phyloP scores from a whole-genome alignment of 352 stramenopile genomes.

The Phytophthora sp. region DNA sequence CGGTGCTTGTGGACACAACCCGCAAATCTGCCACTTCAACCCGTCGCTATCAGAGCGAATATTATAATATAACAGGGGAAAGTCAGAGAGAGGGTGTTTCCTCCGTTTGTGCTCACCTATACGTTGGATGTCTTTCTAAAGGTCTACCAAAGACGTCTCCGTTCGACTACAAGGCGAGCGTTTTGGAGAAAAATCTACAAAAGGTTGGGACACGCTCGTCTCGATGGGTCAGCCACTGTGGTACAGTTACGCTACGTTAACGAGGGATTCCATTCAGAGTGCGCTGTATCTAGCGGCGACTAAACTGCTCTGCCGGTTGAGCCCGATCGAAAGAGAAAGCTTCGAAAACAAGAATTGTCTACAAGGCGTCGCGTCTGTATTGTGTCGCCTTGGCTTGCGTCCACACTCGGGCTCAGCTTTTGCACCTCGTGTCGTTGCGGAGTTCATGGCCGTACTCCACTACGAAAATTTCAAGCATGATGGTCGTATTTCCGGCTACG shows the following conservation, averaged over 20 bases:
- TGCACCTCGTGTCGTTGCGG: conserved; percentile 14
- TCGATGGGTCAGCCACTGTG: conserved; percentile 21
- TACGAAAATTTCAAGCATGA: conserved; percentile 21
- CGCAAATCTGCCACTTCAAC: not conserved
- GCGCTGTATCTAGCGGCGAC: not conserved
- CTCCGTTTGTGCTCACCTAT: not conserved
- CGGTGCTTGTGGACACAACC: not conserved
- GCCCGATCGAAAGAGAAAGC: not conserved
- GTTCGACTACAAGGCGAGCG: not conserved
- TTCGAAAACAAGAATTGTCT: conserved; percentile 4
- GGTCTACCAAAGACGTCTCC: not conserved
- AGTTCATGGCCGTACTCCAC: conserved; percentile 34
- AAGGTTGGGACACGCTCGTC: not conserved
- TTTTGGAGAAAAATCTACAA: not conserved
- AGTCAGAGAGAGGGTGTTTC: not conserved
- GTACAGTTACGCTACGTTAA: not conserved
- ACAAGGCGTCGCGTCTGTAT: conserved; percentile 24
- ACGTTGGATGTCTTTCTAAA: not conserved
- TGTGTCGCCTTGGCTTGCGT: conserved; percentile 35
- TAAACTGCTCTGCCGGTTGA: conserved; percentile 11
- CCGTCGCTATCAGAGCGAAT: no score
- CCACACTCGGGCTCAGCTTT: conserved; percentile 14
- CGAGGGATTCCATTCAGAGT: no score
- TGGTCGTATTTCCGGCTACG: conserved; percentile 20
- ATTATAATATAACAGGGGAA: no score